Evolutionary conservation across 2,329 filamentous ascomycete species (phyloP).

Genomic region (Phaeomoniella chlamydospora): DNA sequence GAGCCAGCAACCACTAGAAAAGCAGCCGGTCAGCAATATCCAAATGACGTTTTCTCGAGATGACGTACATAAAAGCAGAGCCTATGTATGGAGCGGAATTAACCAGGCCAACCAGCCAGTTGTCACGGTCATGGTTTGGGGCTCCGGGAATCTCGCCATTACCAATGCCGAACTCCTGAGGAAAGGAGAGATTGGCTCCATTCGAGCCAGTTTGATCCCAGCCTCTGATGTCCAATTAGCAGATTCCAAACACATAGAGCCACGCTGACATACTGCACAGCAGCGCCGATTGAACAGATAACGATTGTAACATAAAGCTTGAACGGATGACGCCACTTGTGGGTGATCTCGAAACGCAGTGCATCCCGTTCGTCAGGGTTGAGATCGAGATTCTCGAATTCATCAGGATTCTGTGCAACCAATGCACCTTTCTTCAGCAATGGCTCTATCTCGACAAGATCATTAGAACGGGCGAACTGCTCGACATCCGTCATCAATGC

Average conservation of each 20-base stretch:
- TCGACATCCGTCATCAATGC: conserved; percentile 18
- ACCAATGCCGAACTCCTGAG: conserved; percentile 18
- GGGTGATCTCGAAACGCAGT: conserved; percentile 17
- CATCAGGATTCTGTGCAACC: conserved; percentile 14
- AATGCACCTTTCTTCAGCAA: conserved; percentile 14
- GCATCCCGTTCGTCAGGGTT: conserved; percentile 18
- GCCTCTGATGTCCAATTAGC: conserved; percentile 8
- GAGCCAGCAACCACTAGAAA: conserved; percentile 25
- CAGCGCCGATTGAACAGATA: conserved; percentile 26
- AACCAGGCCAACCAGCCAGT: conserved; percentile 30
- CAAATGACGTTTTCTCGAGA: neutral
- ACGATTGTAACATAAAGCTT: conserved; percentile 22
- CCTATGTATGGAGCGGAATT: conserved; percentile 39
- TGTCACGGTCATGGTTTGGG: conserved; percentile 8
- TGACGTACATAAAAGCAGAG: conserved; percentile 40
- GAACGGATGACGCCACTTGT: conserved; percentile 21
- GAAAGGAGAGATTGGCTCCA: conserved; percentile 28
- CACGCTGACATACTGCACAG: conserved; percentile 17
- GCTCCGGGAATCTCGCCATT: conserved; percentile 5
- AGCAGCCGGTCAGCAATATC: neutral
- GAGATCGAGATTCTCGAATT: conserved; percentile 17
- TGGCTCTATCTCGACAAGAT: conserved; percentile 19
- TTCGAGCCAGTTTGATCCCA: conserved; percentile 31
- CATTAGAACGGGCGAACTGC: conserved; percentile 19
- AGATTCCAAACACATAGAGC: neutral